phyloP scores from a whole-genome alignment of 148 eudicot genomes.

The Simmondsia chinensis region DNA sequence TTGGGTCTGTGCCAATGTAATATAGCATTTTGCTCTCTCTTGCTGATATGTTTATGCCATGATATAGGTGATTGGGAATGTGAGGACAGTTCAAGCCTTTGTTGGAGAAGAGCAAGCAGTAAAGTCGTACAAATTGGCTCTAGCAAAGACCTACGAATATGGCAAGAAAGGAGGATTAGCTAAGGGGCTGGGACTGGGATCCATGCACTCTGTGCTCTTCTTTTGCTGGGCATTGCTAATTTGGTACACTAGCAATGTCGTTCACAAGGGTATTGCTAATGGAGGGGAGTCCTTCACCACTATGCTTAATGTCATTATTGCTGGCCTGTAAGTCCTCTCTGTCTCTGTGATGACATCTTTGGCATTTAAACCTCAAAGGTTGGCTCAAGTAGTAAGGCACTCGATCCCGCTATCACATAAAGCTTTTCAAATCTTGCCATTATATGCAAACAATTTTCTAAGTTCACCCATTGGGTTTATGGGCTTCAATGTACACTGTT shows the following conservation, averaged over 20 bases:
- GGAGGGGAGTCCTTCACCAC: constrained; percentile 98
- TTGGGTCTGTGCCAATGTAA: too few relatives aligned
- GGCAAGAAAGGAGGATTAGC: constrained; percentile 90
- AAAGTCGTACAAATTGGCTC: constrained; percentile 47
- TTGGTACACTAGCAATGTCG: constrained; percentile 88
- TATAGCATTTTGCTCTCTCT: too few relatives aligned
- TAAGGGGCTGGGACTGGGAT: constrained; percentile 87
- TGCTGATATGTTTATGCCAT: neutral
- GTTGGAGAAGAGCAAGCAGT: constrained; percentile 91
- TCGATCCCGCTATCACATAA: too few relatives aligned
- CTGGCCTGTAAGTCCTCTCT: constrained; percentile 75
- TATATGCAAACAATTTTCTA: too few relatives aligned
- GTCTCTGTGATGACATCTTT: neutral
- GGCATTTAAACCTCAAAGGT: too few relatives aligned
- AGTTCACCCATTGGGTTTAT: too few relatives aligned
- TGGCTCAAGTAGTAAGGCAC: too few relatives aligned
- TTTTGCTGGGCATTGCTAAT: constrained; percentile 97
- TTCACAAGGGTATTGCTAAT: constrained; percentile 78
- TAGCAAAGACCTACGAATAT: constrained; percentile 61
- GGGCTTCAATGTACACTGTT: too few relatives aligned
- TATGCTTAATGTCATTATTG: constrained; percentile 93
- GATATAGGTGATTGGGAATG: constrained; percentile 86
- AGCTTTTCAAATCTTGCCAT: too few relatives aligned
- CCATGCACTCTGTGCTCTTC: constrained; percentile 80
- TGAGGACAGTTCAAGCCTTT: constrained; percentile 96